Base-by-base conservation (phyloP, 495 filamentous ascomycete genomes). In the Penicillium malachiteum region DNA sequence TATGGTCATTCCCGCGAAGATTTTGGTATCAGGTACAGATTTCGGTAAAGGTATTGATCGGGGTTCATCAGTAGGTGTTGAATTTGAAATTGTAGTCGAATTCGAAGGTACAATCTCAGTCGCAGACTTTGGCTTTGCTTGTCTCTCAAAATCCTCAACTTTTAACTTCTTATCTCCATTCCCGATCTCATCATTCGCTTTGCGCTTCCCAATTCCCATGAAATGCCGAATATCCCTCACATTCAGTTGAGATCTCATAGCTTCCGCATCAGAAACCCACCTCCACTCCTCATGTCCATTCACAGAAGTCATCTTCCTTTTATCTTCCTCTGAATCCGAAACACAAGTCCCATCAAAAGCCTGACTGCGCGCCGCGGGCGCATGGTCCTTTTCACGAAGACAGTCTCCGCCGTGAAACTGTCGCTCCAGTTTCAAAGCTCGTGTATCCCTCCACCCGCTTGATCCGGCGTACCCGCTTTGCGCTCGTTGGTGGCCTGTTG, bases 401-500 rank as follows among this genome's bases (percentile, higher is more conserved):
- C 63, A 67, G 37, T 64, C 50, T 11, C 61, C 57, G 26, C 48
- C 53, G 7, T 69, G 67, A 69, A 91, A 91, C 61, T 96, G 90
- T 46, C 76, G 71, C 31, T 76, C 73, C 14, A 96, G 73, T 67
- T 92, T 93, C 21, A 74, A 50, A 11, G 78, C 78, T 14, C 90
- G 80, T 5, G 84, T 85, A 31, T 84, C 78, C 16, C 87, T 83
- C 91, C 90, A 95, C 66, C 83, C 81, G 0, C 76, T 84, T 33
- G 83, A 83, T 34, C 75, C 78, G 11, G 78, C 72, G 8, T 85
- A 71, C 0, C 49, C 48, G 50, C 82, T 82, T 35, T 92, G 85
- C 54, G 86, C 84, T 32, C 80, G 77, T 71, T 96, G 91, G 67
- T 96, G 90, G 49, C 92, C 92, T 6, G 89, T 86, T 0, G 87